phyloP scores from a whole-genome alignment of 495 filamentous ascomycete genomes.

The Neurospora intermedia region DNA sequence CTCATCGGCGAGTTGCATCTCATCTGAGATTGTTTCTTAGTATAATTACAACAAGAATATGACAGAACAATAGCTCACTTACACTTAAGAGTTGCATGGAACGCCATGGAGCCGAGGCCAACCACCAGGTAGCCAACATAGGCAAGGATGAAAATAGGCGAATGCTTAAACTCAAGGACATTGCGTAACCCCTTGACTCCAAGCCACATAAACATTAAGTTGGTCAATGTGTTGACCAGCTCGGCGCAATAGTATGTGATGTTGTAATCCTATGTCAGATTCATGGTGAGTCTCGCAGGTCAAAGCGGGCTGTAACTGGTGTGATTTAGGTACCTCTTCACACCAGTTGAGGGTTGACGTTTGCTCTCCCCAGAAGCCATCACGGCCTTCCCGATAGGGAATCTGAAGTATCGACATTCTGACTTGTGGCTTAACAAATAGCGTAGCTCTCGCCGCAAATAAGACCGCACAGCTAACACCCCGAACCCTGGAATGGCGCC shows the following conservation, averaged over 20 bases:
- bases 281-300: not conserved
- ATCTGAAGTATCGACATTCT: constrained; percentile 29
- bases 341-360: constrained; percentile 91
- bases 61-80: constrained; percentile 12
- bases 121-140: constrained; percentile 71
- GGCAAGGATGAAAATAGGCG: constrained; percentile 58
- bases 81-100: constrained; percentile 79
- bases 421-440: not conserved
- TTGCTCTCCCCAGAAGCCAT: constrained; percentile 75
- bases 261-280: constrained; percentile 32
- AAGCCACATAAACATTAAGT: constrained; percentile 65
- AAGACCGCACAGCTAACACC: not conserved
- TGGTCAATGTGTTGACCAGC: constrained; percentile 55
- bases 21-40: constrained; percentile 46
- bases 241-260: constrained; percentile 39
- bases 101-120: constrained; percentile 68
- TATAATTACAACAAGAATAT: constrained; percentile 36
- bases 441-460: not conserved
- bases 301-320: not conserved
- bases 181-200: constrained; percentile 61
- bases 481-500: not conserved
- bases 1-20: constrained; percentile 96
- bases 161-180: constrained; percentile 59
- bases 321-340: constrained; percentile 56
- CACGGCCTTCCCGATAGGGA: constrained; percentile 55